Evolutionary conservation across 2,329 filamentous ascomycete species (phyloP).

Genomic region (Paecilomyces formosus): DNA sequence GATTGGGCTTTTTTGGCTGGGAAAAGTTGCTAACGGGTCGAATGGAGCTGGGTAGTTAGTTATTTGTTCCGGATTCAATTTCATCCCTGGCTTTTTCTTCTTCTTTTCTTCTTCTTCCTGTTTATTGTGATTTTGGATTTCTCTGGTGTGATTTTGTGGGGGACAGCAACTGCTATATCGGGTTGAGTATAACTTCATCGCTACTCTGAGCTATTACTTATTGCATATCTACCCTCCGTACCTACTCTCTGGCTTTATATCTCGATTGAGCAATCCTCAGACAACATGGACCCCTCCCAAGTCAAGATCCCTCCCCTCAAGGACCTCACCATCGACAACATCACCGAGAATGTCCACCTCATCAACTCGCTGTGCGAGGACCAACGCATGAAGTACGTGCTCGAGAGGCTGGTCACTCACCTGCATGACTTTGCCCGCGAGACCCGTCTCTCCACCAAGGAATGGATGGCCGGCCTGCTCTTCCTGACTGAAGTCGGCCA

Average conservation of each 20-base stretch:
- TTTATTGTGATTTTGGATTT: background rate
- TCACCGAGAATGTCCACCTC: conserved; percentile 65
- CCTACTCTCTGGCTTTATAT: too few species aligned
- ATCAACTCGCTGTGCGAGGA: conserved; percentile 67
- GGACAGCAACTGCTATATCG: background rate
- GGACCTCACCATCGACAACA: conserved; percentile 71
- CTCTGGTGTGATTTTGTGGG: background rate
- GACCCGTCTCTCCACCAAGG: conserved; percentile 64
- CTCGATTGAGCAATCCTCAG: background rate
- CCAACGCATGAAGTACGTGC: conserved; percentile 61
- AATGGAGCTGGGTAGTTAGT: too few species aligned
- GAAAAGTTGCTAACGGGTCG: too few species aligned
- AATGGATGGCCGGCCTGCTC: conserved; percentile 68
- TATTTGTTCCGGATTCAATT: background rate
- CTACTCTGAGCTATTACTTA: too few species aligned
- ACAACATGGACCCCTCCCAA: conserved; percentile 34
- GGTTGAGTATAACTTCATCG: too few species aligned
- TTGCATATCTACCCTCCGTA: too few species aligned
- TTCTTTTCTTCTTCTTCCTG: background rate
- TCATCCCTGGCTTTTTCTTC: background rate
- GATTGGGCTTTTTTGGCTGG: background rate
- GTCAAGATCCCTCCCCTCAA: conserved; percentile 45
- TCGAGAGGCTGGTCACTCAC: conserved; percentile 67
- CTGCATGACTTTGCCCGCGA: conserved; percentile 77
- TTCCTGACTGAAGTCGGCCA: conserved; percentile 68